These are phyloP conservation scores for Kodamaea plutei DNA, from an alignment of 1,139 yeast species.

Conservation along the genomic window DNA sequence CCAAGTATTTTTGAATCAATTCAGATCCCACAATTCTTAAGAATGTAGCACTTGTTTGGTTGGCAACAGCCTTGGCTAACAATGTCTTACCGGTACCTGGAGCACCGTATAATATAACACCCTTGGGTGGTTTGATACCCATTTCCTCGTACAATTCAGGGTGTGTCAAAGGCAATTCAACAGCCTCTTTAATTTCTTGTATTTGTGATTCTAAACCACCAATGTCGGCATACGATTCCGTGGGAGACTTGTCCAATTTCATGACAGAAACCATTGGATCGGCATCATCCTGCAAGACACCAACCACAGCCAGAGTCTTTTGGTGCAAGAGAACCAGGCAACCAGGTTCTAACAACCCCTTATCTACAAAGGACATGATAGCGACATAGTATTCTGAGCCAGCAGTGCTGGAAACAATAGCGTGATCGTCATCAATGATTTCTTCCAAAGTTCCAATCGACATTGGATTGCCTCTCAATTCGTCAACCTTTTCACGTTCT, in stretches of 20 bases:
- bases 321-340: conserved; percentile 94
- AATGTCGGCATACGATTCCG: conserved; percentile 94
- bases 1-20: conserved; percentile 95
- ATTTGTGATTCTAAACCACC: conserved; percentile 99
- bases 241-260: conserved; percentile 97
- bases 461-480: conserved; percentile 94
- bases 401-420: conserved; percentile 91
- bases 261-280: conserved; percentile 97
- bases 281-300: conserved; percentile 93
- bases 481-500: conserved; percentile 92
- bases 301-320: conserved; percentile 91
- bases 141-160: conserved; percentile 94
- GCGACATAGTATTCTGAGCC: conserved; percentile 98
- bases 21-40: conserved; percentile 97
- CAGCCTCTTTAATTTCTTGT: conserved; percentile 98
- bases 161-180: conserved; percentile 93
- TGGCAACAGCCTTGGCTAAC: conserved; percentile 98
- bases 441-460: conserved; percentile 96
- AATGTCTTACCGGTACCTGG: conserved; percentile 99
- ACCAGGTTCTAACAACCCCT: conserved; percentile 95
- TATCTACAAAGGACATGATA: conserved; percentile 95
- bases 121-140: conserved; percentile 99
- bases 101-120: conserved; percentile 94
- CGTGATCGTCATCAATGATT: conserved; percentile 97
- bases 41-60: conserved; percentile 90